Evolutionary conservation across 2,329 filamentous ascomycete species (phyloP).

Genomic region (Fusarium concolor): DNA sequence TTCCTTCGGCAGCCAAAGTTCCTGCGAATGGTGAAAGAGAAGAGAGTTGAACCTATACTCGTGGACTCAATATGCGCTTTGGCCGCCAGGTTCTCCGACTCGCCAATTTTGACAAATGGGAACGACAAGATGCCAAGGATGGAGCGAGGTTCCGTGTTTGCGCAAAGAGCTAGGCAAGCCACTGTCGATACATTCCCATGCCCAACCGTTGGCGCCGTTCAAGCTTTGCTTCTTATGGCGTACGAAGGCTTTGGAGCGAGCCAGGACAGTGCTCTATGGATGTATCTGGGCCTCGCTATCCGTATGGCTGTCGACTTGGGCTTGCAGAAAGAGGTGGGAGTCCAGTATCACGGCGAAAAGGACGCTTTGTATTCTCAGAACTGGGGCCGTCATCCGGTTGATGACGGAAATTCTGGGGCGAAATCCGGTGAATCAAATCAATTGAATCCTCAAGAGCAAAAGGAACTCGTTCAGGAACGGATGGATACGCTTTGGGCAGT

Average conservation of each 20-base stretch:
- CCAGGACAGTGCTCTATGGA: slow-evolving; percentile 91
- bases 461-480: slow-evolving; percentile 80
- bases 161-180: slow-evolving; percentile 83
- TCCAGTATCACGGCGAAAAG: slow-evolving; percentile 69
- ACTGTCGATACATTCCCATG: slow-evolving; percentile 86
- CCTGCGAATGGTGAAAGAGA: slow-evolving; percentile 80
- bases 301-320: slow-evolving; percentile 85
- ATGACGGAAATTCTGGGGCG: slow-evolving; percentile 54
- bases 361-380: slow-evolving; percentile 62
- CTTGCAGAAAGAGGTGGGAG: slow-evolving; percentile 82
- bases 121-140: slow-evolving; percentile 65
- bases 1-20: slow-evolving; percentile 82
- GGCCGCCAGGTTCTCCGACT: slow-evolving; percentile 81
- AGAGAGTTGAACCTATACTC: slow-evolving; percentile 83
- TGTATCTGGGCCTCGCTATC: slow-evolving; percentile 90
- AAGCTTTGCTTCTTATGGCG: slow-evolving; percentile 84
- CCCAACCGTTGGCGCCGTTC: slow-evolving; percentile 84
- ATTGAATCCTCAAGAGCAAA: slow-evolving; percentile 64
- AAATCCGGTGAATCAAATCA: slow-evolving; percentile 57
- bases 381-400: slow-evolving; percentile 53
- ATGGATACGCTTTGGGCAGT: slow-evolving; percentile 92
- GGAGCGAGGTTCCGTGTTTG: slow-evolving; percentile 81
- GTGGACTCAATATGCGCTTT: slow-evolving; percentile 88
- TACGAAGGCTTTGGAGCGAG: slow-evolving; percentile 92
- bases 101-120: slow-evolving; percentile 60